Conservation (phyloP, 2,329 filamentous ascomycete genomes). For the Aspergillus calidoustus region DNA sequence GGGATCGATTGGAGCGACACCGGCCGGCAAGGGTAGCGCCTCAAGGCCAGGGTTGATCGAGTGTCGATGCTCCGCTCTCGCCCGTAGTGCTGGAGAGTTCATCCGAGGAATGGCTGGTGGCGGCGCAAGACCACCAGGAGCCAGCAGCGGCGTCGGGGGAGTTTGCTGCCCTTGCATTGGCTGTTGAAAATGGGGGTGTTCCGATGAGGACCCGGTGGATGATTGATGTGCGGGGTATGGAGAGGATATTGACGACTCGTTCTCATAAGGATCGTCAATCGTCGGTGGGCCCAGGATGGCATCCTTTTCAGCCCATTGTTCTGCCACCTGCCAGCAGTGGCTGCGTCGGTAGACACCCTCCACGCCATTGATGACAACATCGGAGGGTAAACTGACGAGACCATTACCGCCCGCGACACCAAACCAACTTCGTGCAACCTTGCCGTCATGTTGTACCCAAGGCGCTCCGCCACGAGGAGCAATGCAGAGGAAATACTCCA, state of each 20-base stretch:
- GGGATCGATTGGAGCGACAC: conserved; percentile 47
- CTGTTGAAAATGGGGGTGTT: conserved; percentile 27
- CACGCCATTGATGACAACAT: conserved; percentile 68
- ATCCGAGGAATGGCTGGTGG: conserved; percentile 41
- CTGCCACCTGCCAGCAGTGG: conserved; percentile 70
- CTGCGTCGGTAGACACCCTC: conserved; percentile 71
- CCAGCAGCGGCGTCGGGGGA: conserved; percentile 33
- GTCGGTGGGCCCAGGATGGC: conserved; percentile 38
- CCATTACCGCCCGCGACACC: conserved; percentile 65
- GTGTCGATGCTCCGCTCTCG: conserved; percentile 44
- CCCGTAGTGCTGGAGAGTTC: conserved; percentile 36
- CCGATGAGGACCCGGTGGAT: conserved; percentile 42
- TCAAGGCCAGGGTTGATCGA: conserved; percentile 52
- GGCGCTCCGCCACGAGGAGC: conserved; percentile 54
- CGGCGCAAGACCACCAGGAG: conserved; percentile 39
- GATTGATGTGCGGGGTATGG: conserved; percentile 44
- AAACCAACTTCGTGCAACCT: conserved; percentile 53
- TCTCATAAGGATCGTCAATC: conserved; percentile 41
- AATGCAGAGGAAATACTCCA: conserved; percentile 57
- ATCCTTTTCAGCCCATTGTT: conserved; percentile 60
- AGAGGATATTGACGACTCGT: conserved; percentile 45
- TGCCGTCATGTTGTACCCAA: conserved; percentile 53
- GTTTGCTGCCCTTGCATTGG: conserved; percentile 31
- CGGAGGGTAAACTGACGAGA: conserved; percentile 65
- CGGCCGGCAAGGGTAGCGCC: conserved; percentile 48